A percentile compares a stretch with the other conserved stretches of the same genome.
phyloP scores from a whole-genome alignment of 2,329 filamentous ascomycete genomes.

The Cladophialophora immunda region DNA sequence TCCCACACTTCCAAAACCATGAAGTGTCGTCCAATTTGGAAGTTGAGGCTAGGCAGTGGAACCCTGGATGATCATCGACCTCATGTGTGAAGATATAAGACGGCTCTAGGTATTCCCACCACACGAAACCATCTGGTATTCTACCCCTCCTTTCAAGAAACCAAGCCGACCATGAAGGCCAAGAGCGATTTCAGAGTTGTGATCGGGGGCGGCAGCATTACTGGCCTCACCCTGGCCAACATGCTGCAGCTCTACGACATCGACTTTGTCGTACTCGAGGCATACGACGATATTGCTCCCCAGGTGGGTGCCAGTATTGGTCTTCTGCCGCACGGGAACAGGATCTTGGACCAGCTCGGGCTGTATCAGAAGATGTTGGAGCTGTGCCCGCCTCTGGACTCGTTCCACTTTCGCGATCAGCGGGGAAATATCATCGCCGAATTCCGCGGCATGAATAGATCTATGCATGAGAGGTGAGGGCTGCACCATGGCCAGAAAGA shows the following conservation, averaged over 20 bases:
- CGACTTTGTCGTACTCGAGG: conserved; percentile 41
- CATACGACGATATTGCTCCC: conserved; percentile 36
- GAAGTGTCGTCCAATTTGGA: too few relatives aligned
- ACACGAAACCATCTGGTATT: background rate
- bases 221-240: conserved; percentile 37
- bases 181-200: conserved; percentile 23
- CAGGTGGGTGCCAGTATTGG: conserved; percentile 39
- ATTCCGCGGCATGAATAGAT: conserved; percentile 13
- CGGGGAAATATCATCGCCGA: conserved; percentile 5
- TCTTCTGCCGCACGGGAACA: conserved; percentile 34
- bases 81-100: conserved; percentile 10
- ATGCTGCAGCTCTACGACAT: conserved; percentile 36
- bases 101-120: background rate
- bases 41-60: background rate
- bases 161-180: conserved; percentile 1
- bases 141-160: background rate
- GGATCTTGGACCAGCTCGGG: conserved; percentile 37
- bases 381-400: conserved; percentile 9
- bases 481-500: background rate
- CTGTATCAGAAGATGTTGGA: conserved; percentile 20
- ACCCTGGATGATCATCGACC: background rate
- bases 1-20: too few relatives aligned
- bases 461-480: conserved; percentile 11
- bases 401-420: conserved; percentile 16
- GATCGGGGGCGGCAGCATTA: conserved; percentile 25